phyloP scores from a whole-genome alignment of 345 rosid genomes.

The Mangifera indica region DNA sequence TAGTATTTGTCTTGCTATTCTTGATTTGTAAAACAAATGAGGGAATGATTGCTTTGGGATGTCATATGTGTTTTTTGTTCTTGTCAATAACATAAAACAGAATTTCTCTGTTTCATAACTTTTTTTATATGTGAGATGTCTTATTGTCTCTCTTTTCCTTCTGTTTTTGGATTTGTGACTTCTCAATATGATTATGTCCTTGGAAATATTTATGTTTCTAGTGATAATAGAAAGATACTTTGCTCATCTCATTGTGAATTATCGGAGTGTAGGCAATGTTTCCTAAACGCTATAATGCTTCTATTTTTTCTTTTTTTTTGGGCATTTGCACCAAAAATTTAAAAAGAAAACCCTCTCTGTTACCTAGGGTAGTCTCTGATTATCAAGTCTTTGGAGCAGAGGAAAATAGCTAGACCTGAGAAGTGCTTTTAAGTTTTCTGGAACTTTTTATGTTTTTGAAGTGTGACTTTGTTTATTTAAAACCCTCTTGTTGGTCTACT shows the following conservation, averaged over 20 bases:
- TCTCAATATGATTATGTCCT: neutral
- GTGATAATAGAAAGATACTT: neutral
- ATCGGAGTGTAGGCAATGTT: neutral
- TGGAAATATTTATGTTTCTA: neutral
- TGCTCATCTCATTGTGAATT: neutral
- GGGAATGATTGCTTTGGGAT: neutral
- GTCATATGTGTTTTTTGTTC: neutral
- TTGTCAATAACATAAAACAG: neutral
- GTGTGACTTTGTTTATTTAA: neutral
- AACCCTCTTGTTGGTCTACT: neutral
- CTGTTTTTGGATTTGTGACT: neutral
- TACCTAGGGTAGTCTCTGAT: neutral
- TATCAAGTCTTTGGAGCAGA: neutral
- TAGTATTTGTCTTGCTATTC: neutral
- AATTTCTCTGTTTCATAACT: neutral
- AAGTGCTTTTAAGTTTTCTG: neutral
- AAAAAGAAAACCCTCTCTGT: no score
- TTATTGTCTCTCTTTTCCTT: neutral
- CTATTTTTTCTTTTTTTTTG: no score
- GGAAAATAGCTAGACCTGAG: neutral
- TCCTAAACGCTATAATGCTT: neutral
- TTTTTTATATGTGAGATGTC: neutral
- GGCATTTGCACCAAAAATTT: neutral
- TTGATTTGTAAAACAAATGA: neutral
- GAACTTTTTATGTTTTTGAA: neutral